phyloP scores from a whole-genome alignment of 306 rosid genomes.

The Glycine latifolia region DNA sequence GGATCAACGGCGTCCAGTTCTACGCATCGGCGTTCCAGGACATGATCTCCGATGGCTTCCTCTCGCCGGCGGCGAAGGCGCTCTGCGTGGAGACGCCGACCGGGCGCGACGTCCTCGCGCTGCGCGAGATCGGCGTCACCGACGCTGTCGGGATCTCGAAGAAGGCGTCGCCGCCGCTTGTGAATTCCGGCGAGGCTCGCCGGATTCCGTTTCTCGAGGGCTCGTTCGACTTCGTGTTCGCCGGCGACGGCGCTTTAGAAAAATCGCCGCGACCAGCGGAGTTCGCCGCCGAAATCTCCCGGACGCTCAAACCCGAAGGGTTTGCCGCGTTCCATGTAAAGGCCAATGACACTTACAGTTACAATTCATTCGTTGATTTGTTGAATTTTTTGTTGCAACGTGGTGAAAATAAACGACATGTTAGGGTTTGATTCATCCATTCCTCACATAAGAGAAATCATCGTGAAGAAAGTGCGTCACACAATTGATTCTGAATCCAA shows the following conservation, averaged over 20 bases:
- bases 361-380: slow-evolving; percentile 77
- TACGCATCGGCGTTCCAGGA: slow-evolving; percentile 76
- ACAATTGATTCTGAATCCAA: background rate
- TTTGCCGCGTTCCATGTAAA: slow-evolving; percentile 81
- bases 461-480: slow-evolving; percentile 58
- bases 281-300: slow-evolving; percentile 64
- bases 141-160: slow-evolving; percentile 76
- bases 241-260: slow-evolving; percentile 66
- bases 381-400: slow-evolving; percentile 71
- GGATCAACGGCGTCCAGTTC: slow-evolving; percentile 76
- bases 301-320: slow-evolving; percentile 89
- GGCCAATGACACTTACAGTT: slow-evolving; percentile 87
- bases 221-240: slow-evolving; percentile 78
- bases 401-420: slow-evolving; percentile 65
- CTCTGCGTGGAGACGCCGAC: slow-evolving; percentile 71
- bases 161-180: slow-evolving; percentile 71
- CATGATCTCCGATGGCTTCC: slow-evolving; percentile 67
- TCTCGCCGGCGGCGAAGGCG: slow-evolving; percentile 62
- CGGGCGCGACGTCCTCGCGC: slow-evolving; percentile 74
- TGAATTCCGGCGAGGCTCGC: slow-evolving; percentile 61
- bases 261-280: slow-evolving; percentile 51
- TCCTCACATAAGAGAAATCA: slow-evolving; percentile 68
- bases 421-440: slow-evolving; percentile 67
- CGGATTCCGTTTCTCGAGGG: slow-evolving; percentile 66
- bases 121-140: slow-evolving; percentile 73